Base-by-base conservation (phyloP, 129 eudicot genomes). In the Centrapalus pauciflorus region DNA sequence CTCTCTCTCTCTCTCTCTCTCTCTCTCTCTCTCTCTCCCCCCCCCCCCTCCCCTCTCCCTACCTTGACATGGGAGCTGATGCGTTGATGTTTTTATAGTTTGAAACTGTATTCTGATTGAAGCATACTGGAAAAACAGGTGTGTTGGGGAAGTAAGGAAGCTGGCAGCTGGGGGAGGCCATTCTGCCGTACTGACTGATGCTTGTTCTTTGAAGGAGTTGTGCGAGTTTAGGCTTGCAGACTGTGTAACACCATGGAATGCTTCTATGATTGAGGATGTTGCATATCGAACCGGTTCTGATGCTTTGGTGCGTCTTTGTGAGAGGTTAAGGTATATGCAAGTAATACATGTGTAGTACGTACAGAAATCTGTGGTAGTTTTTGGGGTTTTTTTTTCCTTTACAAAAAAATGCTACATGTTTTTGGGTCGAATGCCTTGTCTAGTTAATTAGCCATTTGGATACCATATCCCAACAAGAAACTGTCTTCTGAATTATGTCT, bases 111-210 rank as follows among this genome's bases (percentile, higher is more conserved):
- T 32, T 52, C 52, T 76, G 33, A 73, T 66, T 58, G 38, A 32
- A 67, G 33, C 30, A 5, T 46, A 3, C 3, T 45, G 51, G 17
- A 19, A 80, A 50, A 80, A 50, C 76, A 89, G 99, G 99, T 94
- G 99, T 75, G 88, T 94, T 57, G 99, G 99, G 25, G 99, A 84
- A 70, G 96, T 94, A 32, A 76, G 97, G 79, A 94, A 94, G 74
- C 77, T 94, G 79, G 97, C 97, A 10, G 99, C 99, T 54, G 99
- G 99, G 40, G 99, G 99, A 21, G 99, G 99, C 50, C 99, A 94
- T 61, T 94, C 99, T 1, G 97, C 99, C 0, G 97, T 89, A 12
- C 56, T 94, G 55, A 94, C 97, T 3, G 94, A 94, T 60, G 97
- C 99, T 19, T 89, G 84, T 41, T 89, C 97, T 7, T 77, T 94